A percentile compares a stretch with the other conserved stretches of the same genome.
Conservation (phyloP, 2,329 filamentous ascomycete genomes). For the Stagonosporopsis rhizophila region DNA sequence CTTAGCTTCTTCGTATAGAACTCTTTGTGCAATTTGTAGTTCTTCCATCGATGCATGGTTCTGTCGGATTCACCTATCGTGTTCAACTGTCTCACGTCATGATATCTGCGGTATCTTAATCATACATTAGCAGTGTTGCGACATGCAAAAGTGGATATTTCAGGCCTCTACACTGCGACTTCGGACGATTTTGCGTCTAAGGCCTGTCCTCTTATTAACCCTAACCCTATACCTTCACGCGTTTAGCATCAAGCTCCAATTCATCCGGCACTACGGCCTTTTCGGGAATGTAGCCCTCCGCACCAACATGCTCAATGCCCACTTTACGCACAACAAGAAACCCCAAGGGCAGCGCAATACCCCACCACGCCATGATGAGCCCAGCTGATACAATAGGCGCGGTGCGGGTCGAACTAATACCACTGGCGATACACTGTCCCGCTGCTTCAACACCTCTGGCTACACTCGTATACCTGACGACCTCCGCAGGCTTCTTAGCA, state of each 20-base stretch:
- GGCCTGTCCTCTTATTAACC: background rate
- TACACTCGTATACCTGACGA: too few species aligned
- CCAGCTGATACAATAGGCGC: too few species aligned
- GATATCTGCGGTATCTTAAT: background rate
- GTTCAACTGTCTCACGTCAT: background rate
- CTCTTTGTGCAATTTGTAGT: background rate
- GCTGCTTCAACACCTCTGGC: too few species aligned
- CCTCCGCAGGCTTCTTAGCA: too few species aligned
- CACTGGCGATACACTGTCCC: too few species aligned
- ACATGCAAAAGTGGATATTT: background rate
- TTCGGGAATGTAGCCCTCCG: background rate
- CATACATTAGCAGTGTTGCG: background rate
- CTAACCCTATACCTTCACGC: background rate
- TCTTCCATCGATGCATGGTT: too few species aligned
- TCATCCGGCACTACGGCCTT: background rate
- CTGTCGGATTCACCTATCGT: background rate
- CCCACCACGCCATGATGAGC: too few species aligned
- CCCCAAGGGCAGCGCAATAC: too few species aligned
- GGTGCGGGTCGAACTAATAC: too few species aligned
- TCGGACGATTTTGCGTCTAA: background rate
- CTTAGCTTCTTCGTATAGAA: conserved; percentile 10
- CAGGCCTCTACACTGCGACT: background rate
- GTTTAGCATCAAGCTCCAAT: background rate
- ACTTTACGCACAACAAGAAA: too few species aligned
- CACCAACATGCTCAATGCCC: background rate